Conservation (phyloP, 2,329 filamentous ascomycete genomes). For the Lecanicillium sp. region DNA sequence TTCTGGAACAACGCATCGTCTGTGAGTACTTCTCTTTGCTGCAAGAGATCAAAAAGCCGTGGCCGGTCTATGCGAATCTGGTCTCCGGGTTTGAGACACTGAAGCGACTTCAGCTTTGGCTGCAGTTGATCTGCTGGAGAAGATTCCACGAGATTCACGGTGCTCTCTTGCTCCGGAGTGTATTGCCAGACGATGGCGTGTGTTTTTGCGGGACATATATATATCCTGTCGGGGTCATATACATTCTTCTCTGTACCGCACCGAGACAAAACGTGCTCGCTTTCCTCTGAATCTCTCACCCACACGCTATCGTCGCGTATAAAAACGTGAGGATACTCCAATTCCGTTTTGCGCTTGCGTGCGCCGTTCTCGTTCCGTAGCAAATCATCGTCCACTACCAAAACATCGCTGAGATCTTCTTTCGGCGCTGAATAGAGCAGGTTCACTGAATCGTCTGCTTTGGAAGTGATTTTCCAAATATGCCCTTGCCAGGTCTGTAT, state of each 20-base stretch:
- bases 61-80: conserved; percentile 14
- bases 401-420: neutral
- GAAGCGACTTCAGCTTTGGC: conserved; percentile 19
- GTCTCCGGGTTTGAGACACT: conserved; percentile 17
- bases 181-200: neutral
- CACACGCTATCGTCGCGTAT: neutral
- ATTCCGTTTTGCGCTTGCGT: neutral
- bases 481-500: neutral
- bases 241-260: neutral
- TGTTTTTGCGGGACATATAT: neutral
- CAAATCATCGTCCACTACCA: neutral
- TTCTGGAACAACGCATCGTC: conserved; percentile 13
- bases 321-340: neutral
- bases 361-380: neutral
- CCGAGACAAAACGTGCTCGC: neutral
- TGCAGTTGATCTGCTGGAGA: conserved; percentile 20
- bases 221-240: neutral
- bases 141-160: neutral
- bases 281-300: neutral
- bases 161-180: neutral
- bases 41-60: conserved; percentile 10
- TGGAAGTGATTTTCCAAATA: neutral
- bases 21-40: conserved; percentile 6
- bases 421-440: neutral
- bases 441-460: neutral